Evolutionary conservation across 2,329 filamentous ascomycete genomes (phyloP), one percentile per base, ranked within the genome.

Genomic region (Fusarium fracticaudum): DNA sequence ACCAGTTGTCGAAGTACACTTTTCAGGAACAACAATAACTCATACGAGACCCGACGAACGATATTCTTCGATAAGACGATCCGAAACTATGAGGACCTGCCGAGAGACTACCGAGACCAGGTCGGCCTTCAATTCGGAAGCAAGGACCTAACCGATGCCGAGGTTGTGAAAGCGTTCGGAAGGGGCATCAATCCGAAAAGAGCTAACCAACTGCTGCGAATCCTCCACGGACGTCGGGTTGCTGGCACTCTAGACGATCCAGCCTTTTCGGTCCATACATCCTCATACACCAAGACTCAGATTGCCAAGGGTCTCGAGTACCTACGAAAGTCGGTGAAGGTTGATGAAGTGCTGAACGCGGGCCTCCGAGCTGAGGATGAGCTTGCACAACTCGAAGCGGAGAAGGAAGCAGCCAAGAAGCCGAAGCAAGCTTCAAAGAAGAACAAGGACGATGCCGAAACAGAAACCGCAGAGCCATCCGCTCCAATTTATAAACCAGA

Each of bases 221-320:
- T 92, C 57, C 80, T 92, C 18, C 91, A 92, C 77, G 91, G 90
- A 14, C 86, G 90, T 41, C 85, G 91, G 45, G 89, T 92, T 29
- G 89, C 90, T 13, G 91, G 91, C 40, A 91, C 90, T 7, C 83
- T 92, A 47, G 86, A 90, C 17, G 90, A 92, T 76, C 90, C 90
- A 6, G 83, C 81, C 9, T 84, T 88, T 54, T 81, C 81, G 41
- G 72, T 81, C 33, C 86, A 89, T 72, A 90, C 88, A 35, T 81
- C 80, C 5, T 76, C 79, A 15, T 91, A 83, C 72, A 81, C 81
- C 14, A 61, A 80, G 6, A 69, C 80, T 3, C 84, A 89, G 67
- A 81, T 86, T 22, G 78, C 81, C 22, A 83, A 77, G 47, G 90
- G 86, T 2, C 81, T 92, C 63, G 81, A 80, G 40, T 92, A 90